Percentiles rank a stretch among this genome's conserved stretches.
These are phyloP conservation scores for Cymodocea nodosa DNA, from an alignment of 116 monocot species.

Conservation along the genomic window DNA sequence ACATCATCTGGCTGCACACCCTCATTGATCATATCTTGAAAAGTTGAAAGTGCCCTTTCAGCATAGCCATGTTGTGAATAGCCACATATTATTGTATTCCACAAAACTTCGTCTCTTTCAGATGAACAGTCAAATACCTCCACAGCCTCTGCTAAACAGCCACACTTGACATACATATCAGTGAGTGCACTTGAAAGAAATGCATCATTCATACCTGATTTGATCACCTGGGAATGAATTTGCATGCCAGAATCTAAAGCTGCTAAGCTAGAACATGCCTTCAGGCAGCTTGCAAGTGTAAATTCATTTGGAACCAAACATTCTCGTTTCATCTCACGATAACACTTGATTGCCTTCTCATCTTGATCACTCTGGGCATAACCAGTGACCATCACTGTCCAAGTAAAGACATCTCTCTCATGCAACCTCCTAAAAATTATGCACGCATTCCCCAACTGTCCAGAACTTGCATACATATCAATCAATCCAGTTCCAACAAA, in stretches of 20 bases:
- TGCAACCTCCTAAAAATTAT: constrained; percentile 24
- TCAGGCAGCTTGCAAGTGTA: constrained; percentile 25
- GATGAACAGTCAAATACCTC: constrained; percentile 13
- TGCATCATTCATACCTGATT: constrained; percentile 16
- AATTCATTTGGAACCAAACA: constrained; percentile 21
- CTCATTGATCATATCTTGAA: constrained; percentile 22
- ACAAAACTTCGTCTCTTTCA: constrained; percentile 21
- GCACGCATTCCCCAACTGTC: constrained; percentile 5
- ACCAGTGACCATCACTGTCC: constrained; percentile 28
- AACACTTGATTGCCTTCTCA: constrained; percentile 26
- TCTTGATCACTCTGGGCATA: constrained; percentile 21
- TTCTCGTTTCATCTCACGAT: constrained; percentile 27
- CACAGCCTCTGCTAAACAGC: constrained; percentile 25
- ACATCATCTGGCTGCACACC: constrained; percentile 23
- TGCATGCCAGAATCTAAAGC: constrained; percentile 23
- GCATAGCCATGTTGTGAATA: constrained; percentile 34
- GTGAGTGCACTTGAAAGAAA: constrained; percentile 24
- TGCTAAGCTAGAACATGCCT: constrained; percentile 33
- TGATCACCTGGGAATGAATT: constrained; percentile 30
- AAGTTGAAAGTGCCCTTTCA: constrained; percentile 20
- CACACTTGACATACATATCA: constrained; percentile 41
- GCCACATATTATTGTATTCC: constrained; percentile 41
- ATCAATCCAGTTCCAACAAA: constrained; percentile 22
- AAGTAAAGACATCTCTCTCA: constrained; percentile 36
- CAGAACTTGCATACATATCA: constrained; percentile 33